Evolutionary conservation across 768 basidiomycete species (phyloP).

Genomic region (Calocybe cyanea): DNA sequence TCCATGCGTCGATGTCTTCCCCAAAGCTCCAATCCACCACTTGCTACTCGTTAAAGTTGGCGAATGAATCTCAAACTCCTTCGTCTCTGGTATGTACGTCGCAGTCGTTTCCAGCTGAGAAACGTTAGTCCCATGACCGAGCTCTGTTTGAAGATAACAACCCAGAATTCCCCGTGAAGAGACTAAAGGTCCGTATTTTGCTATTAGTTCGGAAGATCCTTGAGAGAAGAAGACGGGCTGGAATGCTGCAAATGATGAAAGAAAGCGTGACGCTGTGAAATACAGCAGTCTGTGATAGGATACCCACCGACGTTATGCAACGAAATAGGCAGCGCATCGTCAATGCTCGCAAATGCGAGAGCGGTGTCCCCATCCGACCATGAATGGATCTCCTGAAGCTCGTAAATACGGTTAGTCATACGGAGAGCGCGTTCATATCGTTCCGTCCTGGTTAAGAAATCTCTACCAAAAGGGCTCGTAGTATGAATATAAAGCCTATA

Average conservation of each 20-base stretch:
- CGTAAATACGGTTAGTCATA: constrained; percentile 53
- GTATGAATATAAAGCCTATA: background rate
- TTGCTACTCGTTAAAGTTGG: constrained; percentile 73
- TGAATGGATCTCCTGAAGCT: constrained; percentile 48
- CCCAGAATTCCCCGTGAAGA: constrained; percentile 59
- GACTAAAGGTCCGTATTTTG: constrained; percentile 48
- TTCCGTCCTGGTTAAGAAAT: constrained; percentile 57
- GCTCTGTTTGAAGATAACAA: constrained; percentile 75
- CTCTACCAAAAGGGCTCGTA: constrained; percentile 26
- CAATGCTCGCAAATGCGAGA: constrained; percentile 44
- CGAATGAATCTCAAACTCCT: constrained; percentile 73
- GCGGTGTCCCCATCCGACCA: constrained; percentile 50
- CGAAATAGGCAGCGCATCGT: constrained; percentile 49
- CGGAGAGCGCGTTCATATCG: constrained; percentile 50
- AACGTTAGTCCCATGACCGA: constrained; percentile 77
- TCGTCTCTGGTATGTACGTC: constrained; percentile 61
- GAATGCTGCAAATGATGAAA: constrained; percentile 40
- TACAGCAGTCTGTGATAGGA: background rate
- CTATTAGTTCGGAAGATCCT: constrained; percentile 49
- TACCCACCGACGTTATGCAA: constrained; percentile 34
- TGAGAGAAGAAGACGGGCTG: constrained; percentile 65
- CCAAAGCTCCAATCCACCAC: constrained; percentile 80
- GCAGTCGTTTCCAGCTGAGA: constrained; percentile 69
- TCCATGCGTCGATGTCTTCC: constrained; percentile 71
- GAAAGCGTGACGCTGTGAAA: background rate